Percentiles rank a stretch among this genome's conserved stretches.
Evolutionary conservation across 805 yeast species (phyloP).

Genomic region (Cyberlindnera sargentensis): DNA sequence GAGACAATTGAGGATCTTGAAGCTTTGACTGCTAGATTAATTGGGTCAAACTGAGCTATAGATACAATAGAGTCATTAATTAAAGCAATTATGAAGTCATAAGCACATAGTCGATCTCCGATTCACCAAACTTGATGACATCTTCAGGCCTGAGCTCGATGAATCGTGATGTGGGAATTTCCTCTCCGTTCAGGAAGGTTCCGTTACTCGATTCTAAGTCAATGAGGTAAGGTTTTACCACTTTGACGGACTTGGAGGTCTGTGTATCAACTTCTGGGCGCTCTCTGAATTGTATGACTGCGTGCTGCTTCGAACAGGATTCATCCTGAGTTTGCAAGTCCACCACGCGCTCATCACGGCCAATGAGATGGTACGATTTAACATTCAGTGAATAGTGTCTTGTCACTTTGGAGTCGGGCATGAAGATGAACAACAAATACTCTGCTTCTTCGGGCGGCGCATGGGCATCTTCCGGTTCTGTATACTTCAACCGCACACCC

Average conservation of each 20-base stretch:
- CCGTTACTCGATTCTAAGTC: constrained; percentile 44
- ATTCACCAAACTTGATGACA: constrained; percentile 32
- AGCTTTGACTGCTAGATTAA: constrained; percentile 58
- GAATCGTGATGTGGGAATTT: constrained; percentile 33
- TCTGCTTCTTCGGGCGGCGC: constrained; percentile 23
- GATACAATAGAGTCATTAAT: neutral
- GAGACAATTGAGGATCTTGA: constrained; percentile 91
- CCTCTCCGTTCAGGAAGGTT: constrained; percentile 34
- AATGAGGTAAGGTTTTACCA: constrained; percentile 32
- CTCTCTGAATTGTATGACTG: constrained; percentile 39
- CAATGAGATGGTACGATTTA: constrained; percentile 28
- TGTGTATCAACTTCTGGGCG: constrained; percentile 2
- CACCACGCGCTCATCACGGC: constrained; percentile 30
- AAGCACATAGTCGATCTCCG: constrained; percentile 24
- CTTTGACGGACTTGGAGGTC: constrained; percentile 3
- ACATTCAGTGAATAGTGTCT: constrained; percentile 20
- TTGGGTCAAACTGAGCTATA: neutral
- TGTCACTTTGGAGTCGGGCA: constrained; percentile 20
- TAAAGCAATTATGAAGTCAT: neutral
- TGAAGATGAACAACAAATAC: constrained; percentile 27
- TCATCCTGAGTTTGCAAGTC: constrained; percentile 31
- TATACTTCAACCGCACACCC: constrained; percentile 33
- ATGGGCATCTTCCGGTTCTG: constrained; percentile 29
- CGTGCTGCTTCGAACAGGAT: constrained; percentile 40
- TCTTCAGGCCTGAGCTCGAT: constrained; percentile 37